A percentile compares a stretch with the other conserved stretches of the same genome.
Evolutionary conservation across 805 yeast species (phyloP).

Genomic region (Pichia occidentalis): DNA sequence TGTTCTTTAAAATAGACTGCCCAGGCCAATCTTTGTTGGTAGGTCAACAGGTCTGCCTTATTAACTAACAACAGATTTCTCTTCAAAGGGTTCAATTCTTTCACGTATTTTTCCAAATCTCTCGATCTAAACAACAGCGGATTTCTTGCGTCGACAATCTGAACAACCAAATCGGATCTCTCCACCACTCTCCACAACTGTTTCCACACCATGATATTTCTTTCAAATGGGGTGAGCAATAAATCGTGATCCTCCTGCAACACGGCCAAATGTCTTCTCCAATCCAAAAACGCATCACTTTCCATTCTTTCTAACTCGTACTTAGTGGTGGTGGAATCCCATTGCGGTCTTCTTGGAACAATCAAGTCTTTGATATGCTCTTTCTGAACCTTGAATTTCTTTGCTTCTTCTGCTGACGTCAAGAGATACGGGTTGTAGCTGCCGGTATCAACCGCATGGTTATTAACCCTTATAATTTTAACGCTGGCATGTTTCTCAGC

Average conservation of each 20-base stretch:
- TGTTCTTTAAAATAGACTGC: slow-evolving; percentile 68
- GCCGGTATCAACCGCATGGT: slow-evolving; percentile 59
- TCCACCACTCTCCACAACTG: slow-evolving; percentile 98
- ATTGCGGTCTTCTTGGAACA: slow-evolving; percentile 88
- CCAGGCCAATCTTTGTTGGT: slow-evolving; percentile 77
- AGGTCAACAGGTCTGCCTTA: slow-evolving; percentile 83
- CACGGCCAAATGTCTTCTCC: slow-evolving; percentile 88
- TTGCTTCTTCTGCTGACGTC: slow-evolving; percentile 58
- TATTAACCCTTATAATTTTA: slow-evolving; percentile 71
- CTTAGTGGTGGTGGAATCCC: slow-evolving; percentile 70
- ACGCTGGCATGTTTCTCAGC: slow-evolving; percentile 83
- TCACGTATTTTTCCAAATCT: slow-evolving; percentile 76
- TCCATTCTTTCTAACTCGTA: slow-evolving; percentile 79
- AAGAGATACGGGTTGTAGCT: slow-evolving; percentile 51
- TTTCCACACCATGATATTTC: slow-evolving; percentile 97
- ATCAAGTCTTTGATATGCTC: slow-evolving; percentile 63
- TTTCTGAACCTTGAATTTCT: slow-evolving; percentile 54
- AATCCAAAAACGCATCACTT: slow-evolving; percentile 81
- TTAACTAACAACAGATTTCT: slow-evolving; percentile 79
- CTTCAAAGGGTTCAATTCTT: slow-evolving; percentile 68
- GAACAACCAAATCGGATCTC: slow-evolving; percentile 88
- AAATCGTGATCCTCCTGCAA: slow-evolving; percentile 81
- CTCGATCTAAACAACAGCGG: slow-evolving; percentile 85
- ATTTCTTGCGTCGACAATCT: slow-evolving; percentile 95
- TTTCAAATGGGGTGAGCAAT: slow-evolving; percentile 89